phyloP scores from a whole-genome alignment of 805 yeast genomes.

The Myxozyma neotropica region DNA sequence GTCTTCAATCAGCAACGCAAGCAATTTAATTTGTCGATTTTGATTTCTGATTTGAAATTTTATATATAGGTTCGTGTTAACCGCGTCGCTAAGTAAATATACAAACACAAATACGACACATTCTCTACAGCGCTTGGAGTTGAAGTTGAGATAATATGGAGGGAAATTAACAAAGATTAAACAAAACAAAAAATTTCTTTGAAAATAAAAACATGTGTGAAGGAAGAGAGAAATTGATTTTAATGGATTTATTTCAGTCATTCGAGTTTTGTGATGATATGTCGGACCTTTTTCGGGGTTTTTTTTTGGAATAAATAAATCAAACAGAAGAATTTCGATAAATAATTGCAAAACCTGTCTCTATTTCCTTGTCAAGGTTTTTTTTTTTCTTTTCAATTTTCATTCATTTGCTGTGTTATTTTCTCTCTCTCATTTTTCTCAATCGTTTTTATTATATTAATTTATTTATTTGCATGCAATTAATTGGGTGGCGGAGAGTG shows the following conservation, averaged over 20 bases:
- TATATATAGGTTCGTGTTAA: constrained; percentile 21
- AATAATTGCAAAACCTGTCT: too few species aligned
- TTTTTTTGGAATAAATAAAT: too few species aligned
- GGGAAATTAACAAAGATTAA: not conserved
- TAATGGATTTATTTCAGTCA: too few species aligned
- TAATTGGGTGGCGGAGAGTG: not conserved
- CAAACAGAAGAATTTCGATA: too few species aligned
- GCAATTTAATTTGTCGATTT: not conserved
- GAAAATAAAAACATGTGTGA: too few species aligned
- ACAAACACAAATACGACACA: not conserved
- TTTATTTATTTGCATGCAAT: not conserved
- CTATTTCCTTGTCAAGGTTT: too few species aligned
- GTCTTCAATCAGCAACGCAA: not conserved
- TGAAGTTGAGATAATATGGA: not conserved
- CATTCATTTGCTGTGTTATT: not conserved
- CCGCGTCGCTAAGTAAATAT: constrained; percentile 15
- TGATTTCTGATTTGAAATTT: not conserved
- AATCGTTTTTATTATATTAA: not conserved
- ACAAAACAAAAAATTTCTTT: too few species aligned
- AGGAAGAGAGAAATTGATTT: too few species aligned
- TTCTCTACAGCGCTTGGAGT: not conserved
- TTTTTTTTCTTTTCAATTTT: too few species aligned
- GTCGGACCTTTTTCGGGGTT: too few species aligned
- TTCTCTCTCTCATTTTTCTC: not conserved
- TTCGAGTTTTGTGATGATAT: too few species aligned